Evolutionary conservation across 352 stramenopile species (phyloP).

Genomic region (Phytophthora sp.): DNA sequence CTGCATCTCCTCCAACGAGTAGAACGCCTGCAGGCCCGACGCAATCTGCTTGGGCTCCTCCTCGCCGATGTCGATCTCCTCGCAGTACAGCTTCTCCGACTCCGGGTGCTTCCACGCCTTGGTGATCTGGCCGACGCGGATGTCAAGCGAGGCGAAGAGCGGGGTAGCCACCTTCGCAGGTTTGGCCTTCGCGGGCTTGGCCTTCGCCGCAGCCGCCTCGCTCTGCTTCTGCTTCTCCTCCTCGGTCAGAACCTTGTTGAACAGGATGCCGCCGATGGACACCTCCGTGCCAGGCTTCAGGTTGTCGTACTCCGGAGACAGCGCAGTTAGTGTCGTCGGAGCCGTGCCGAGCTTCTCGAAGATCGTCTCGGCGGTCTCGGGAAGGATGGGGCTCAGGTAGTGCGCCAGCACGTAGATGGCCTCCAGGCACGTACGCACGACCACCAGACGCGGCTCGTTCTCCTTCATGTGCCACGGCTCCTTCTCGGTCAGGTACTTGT

Average conservation of each 20-base stretch:
- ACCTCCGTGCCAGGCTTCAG: constrained; percentile 91
- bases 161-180: constrained; percentile 58
- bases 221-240: constrained; percentile 75
- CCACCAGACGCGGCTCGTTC: constrained; percentile 86
- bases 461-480: constrained; percentile 97
- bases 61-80: constrained; percentile 99
- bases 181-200: constrained; percentile 47
- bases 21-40: constrained; percentile 95
- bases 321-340: constrained; percentile 70
- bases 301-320: constrained; percentile 92
- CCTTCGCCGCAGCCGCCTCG: constrained; percentile 56
- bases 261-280: constrained; percentile 95
- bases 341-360: constrained; percentile 95
- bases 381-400: constrained; percentile 96
- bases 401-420: constrained; percentile 97
- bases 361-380: constrained; percentile 89
- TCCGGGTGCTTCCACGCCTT: constrained; percentile 88
- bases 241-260: constrained; percentile 90
- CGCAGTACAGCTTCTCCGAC: constrained; percentile 97
- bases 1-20: constrained; percentile 96
- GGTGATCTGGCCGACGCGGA: constrained; percentile 81
- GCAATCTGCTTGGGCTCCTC: constrained; percentile 94
- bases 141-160: constrained; percentile 80
- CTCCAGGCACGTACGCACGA: constrained; percentile 97
- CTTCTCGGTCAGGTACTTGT: constrained; percentile 98